Evolutionary conservation across 2,329 filamentous ascomycete genomes (phyloP).

Genomic region (Coleophoma cylindrospora): DNA sequence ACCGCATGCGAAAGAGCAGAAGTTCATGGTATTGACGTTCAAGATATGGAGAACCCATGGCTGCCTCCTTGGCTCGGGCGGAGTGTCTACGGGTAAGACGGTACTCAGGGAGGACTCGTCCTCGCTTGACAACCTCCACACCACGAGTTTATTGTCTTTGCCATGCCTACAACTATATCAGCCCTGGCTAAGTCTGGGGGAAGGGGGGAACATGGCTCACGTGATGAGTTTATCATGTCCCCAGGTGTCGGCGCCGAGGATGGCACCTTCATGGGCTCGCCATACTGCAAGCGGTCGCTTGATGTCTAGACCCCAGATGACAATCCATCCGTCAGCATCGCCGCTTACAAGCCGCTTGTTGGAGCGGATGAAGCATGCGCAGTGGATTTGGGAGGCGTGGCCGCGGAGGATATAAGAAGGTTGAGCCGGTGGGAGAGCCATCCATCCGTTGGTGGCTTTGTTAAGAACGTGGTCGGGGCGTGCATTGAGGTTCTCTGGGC

Average conservation of each 20-base stretch:
- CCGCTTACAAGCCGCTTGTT: slow-evolving; percentile 80
- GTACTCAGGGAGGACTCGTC: slow-evolving; percentile 64
- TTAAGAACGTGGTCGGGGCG: not conserved
- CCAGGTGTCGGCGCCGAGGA: slow-evolving; percentile 73
- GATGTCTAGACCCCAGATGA: slow-evolving; percentile 78
- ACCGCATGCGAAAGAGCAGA: slow-evolving; percentile 70
- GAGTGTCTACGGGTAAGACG: slow-evolving; percentile 64
- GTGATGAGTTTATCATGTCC: slow-evolving; percentile 72
- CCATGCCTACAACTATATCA: slow-evolving; percentile 61
- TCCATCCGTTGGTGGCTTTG: slow-evolving; percentile 11
- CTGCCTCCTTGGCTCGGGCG: slow-evolving; percentile 42
- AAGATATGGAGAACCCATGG: slow-evolving; percentile 86
- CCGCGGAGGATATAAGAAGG: slow-evolving; percentile 69
- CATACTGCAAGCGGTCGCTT: slow-evolving; percentile 81
- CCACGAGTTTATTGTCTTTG: slow-evolving; percentile 77
- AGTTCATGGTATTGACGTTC: slow-evolving; percentile 90
- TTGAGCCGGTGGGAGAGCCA: slow-evolving; percentile 22
- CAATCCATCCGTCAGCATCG: slow-evolving; percentile 84
- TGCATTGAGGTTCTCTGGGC: not conserved
- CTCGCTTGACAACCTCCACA: slow-evolving; percentile 67
- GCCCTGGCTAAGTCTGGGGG: too few relatives aligned
- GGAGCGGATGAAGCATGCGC: slow-evolving; percentile 62
- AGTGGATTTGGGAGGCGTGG: slow-evolving; percentile 76
- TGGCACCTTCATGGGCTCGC: slow-evolving; percentile 74
- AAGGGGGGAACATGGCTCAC: slow-evolving; percentile 49